phyloP scores from a whole-genome alignment of 305 asterid species.

The Vinca major region DNA sequence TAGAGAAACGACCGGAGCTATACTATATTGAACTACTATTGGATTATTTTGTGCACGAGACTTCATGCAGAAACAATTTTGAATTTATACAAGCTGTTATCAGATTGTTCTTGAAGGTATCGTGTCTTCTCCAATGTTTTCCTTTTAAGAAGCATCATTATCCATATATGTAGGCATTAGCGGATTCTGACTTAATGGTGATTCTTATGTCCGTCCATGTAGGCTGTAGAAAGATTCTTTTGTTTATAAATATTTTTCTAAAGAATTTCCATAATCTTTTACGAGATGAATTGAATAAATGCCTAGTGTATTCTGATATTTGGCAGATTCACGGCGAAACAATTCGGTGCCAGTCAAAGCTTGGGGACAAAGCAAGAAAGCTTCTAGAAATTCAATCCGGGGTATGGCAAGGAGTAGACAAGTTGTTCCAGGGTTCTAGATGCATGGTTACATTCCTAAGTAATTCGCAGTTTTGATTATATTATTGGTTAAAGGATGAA shows the following conservation, averaged over 20 bases:
- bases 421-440: conserved; percentile 65
- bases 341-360: conserved; percentile 46
- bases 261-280: background rate
- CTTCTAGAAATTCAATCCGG: conserved; percentile 63
- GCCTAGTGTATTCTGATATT: background rate
- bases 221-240: background rate
- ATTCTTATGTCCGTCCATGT: background rate
- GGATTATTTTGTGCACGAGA: conserved; percentile 71
- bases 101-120: conserved; percentile 79
- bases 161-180: background rate
- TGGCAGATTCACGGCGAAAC: conserved; percentile 85
- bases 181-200: background rate
- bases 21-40: conserved; percentile 56
- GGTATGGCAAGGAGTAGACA: conserved; percentile 72
- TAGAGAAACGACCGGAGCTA: conserved; percentile 51
- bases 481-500: background rate
- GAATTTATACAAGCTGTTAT: conserved; percentile 80
- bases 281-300: background rate
- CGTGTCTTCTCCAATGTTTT: conserved; percentile 1
- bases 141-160: background rate
- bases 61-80: conserved; percentile 59
- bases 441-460: conserved; percentile 81
- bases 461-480: conserved; percentile 61
- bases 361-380: conserved; percentile 56
- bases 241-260: background rate